Conservation (phyloP, 108 stramenopile genomes). For the Licmophora abbreviata region DNA sequence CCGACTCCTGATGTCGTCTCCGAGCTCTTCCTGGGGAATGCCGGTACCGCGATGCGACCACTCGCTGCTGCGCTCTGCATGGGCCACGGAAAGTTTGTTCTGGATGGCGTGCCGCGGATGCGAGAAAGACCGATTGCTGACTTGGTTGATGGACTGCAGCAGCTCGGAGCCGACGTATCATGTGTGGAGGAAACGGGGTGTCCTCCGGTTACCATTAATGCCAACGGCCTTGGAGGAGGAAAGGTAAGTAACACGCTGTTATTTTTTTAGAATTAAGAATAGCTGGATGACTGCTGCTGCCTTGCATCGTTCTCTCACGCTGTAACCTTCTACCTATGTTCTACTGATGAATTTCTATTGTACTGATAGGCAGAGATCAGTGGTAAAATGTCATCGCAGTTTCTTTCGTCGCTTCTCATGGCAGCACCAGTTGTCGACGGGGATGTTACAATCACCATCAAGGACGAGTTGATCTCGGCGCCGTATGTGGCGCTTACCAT, state of each 20-base stretch:
- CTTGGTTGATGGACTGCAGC: slow-evolving; percentile 86
- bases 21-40: slow-evolving; percentile 91
- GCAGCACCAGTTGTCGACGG: slow-evolving; percentile 79
- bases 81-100: slow-evolving; percentile 84
- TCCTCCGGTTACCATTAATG: slow-evolving; percentile 87
- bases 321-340: slow-evolving; percentile 1
- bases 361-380: slow-evolving; percentile 57
- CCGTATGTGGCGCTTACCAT: slow-evolving; percentile 95
- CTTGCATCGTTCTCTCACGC: not conserved
- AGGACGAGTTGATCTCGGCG: slow-evolving; percentile 91
- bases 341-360: too few species aligned
- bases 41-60: slow-evolving; percentile 95
- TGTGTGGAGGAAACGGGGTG: slow-evolving; percentile 88
- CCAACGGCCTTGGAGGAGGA: slow-evolving; percentile 54
- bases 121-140: slow-evolving; percentile 93
- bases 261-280: not conserved
- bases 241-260: slow-evolving; percentile 17
- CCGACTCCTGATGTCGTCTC: slow-evolving; percentile 42
- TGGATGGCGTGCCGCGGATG: slow-evolving; percentile 95
- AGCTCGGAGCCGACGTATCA: slow-evolving; percentile 87
- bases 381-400: slow-evolving; percentile 97
- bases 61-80: slow-evolving; percentile 87
- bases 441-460: slow-evolving; percentile 82
- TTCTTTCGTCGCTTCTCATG: slow-evolving; percentile 93
- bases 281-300: not conserved